Evolutionary conservation across 768 basidiomycete genomes (phyloP).

Genomic region (Glaciozyma martinii): DNA sequence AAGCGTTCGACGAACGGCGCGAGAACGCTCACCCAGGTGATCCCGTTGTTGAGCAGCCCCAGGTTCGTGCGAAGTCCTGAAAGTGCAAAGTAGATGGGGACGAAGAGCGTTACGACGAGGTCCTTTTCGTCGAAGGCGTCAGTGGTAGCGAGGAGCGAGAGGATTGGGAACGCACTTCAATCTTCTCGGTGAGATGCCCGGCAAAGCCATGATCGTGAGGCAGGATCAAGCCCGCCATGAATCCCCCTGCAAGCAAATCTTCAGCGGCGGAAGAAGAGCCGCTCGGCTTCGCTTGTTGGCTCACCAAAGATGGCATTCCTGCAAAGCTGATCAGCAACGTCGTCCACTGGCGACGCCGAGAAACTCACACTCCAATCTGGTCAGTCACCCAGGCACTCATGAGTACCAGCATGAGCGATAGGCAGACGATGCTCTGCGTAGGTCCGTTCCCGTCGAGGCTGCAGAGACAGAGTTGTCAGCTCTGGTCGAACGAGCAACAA

Average conservation of each 20-base stretch:
- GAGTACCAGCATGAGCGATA: conserved; percentile 66
- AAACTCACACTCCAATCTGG: conserved; percentile 62
- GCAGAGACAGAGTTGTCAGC: conserved; percentile 40
- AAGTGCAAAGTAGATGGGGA: conserved; percentile 66
- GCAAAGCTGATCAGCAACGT: neutral
- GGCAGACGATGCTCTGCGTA: conserved; percentile 64
- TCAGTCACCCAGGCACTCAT: conserved; percentile 74
- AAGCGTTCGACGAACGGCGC: neutral
- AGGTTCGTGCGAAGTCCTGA: conserved; percentile 77
- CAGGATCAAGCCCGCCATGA: conserved; percentile 70
- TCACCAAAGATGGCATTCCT: conserved; percentile 7
- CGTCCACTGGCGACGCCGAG: neutral
- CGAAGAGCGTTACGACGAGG: conserved; percentile 27
- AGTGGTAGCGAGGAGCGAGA: too few relatives aligned
- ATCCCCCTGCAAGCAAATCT: conserved; percentile 44
- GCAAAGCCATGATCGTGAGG: conserved; percentile 75
- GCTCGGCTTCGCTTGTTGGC: too few relatives aligned
- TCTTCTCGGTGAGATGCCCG: conserved; percentile 68
- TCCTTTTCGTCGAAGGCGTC: too few relatives aligned
- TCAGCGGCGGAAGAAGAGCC: neutral
- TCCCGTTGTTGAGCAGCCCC: conserved; percentile 61
- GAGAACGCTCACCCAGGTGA: conserved; percentile 50
- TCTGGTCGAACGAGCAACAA: too few relatives aligned
- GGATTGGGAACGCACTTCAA: conserved; percentile 53
- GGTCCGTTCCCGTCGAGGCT: conserved; percentile 65